These are phyloP conservation scores for Trichoderma asperelloides DNA, from an alignment of 495 filamentous ascomycete genomes.

Conservation along the genomic window DNA sequence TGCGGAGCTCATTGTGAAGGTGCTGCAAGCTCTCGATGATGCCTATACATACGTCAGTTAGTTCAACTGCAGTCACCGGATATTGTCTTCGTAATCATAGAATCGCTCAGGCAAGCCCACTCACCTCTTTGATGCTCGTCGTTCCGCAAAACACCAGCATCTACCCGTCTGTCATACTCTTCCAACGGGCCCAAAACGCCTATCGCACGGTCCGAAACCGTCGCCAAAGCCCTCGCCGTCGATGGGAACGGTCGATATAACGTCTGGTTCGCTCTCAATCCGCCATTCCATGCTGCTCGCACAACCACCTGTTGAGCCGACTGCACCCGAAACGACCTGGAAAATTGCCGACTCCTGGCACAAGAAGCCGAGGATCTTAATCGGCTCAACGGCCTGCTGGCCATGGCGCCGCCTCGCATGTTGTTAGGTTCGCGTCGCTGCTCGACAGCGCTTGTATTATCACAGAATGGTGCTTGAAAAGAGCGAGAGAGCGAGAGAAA, in stretches of 20 bases:
- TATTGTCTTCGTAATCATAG: no score
- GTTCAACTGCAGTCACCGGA: background rate
- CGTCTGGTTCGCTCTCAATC: background rate
- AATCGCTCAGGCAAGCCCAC: no score
- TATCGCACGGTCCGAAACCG: background rate
- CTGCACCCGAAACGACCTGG: background rate
- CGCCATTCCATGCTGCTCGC: background rate
- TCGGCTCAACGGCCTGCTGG: background rate
- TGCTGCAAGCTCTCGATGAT: conserved; percentile 85
- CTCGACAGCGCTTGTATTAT: background rate
- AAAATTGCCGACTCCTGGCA: background rate
- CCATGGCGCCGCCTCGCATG: background rate
- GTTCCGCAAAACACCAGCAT: conserved; percentile 61
- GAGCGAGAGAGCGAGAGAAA: background rate
- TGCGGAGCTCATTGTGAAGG: conserved; percentile 71
- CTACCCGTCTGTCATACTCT: conserved; percentile 79
- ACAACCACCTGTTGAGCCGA: background rate
- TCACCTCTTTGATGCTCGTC: conserved; percentile 85
- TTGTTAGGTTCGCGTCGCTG: background rate
- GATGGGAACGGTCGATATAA: conserved; percentile 11
- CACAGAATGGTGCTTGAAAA: background rate
- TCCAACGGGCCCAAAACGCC: conserved; percentile 56
- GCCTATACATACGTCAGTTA: conserved; percentile 33
- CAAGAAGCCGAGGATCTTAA: conserved; percentile 10
- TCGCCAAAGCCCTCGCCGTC: conserved; percentile 11